Base-by-base conservation (phyloP, 2,329 filamentous ascomycete genomes). In the Ilyonectria mors-panacis region DNA sequence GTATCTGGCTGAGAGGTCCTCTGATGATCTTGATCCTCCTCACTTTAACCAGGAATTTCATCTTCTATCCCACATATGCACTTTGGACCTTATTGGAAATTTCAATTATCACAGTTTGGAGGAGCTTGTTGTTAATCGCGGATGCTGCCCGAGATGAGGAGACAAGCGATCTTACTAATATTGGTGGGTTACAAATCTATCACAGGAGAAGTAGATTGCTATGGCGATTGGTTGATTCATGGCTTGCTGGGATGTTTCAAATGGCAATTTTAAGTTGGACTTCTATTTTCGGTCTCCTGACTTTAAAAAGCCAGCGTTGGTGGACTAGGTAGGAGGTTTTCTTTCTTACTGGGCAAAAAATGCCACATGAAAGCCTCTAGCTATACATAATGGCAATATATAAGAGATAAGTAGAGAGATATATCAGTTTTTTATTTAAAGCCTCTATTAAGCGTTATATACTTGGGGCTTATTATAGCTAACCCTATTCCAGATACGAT, bases 181-280 rank as follows among this genome's bases (percentile, higher is more conserved):
- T 58, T 45, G 28, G 55, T 13, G 55, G 55, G 55, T 45, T 58
- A 28, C 39, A 58, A 37, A 58, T 58, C 30, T 54, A 17, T 28
- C 59, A 61, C 10, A 61, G 37, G 59, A 54, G 37, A 54, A 44
- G 48, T 17, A 54, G 48, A 35, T 61, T 61, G 28, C 21, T 37
- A 15, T 61, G 59, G 59, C 59, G 35, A 54, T 37, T 61, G 28
- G 23, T 26, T 45, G 19, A 30, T 45, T 54, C 59, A 54, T 54
- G 59, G 48, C 59, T 61, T 35, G 59, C 59, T 28, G 59, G 59
- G 19, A 54, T 61, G 37, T 26, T 61, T 54, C 59, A 61, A 35
- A 35, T 61, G 59, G 48, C 35, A 3, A 12, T 61, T 61, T 28
- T 61, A 10, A 54, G 48, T 37, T 61, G 59, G 59, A 28, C 37